Evolutionary conservation across 208 protist genomes (phyloP), one percentile per base, ranked within the genome.

Genomic region (Leishmania mexicana): DNA sequence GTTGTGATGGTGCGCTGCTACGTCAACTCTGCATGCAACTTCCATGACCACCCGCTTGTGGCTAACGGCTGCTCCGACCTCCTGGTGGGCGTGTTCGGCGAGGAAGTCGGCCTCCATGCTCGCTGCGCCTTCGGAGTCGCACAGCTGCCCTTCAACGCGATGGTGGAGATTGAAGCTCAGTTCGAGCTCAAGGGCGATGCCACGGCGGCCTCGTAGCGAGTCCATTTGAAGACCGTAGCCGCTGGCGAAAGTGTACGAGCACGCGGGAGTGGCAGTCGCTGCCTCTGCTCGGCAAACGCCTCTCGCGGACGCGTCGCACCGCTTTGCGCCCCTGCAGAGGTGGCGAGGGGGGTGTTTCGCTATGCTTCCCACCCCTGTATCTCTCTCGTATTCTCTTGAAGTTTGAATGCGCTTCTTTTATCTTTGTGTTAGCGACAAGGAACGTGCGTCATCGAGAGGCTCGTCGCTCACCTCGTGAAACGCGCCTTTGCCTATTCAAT

Each of bases 11-110:
- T 97, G 58, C 90, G 75, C 67, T 92, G 89, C 77, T 97, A 92
- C 85, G 92, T 97, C 13, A 94, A 91, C 83, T 94, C 93, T 7
- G 75, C 85, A 5, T 81, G 82, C 62, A 80, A 70, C 62, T 95
- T 95, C 80, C 88, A 89, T 51, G 80, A 92, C 21, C 92, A 96
- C 75, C 90, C 82, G 51, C 62, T 87, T 11, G 93, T 97, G 24
- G 92, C 92, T 38, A 94, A 97, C 86, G 93, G 93, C 75, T 91
- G 84, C 81, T 97, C 93, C 8, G 92, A 97, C 73, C 62, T 96
- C 58, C 87, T 97, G 35, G 85, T 92, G 7, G 79, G 83, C 51
- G 91, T 95, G 1, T 94, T 97, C 78, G 93, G 93, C 35, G 81
- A 83, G 58, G 86, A 90, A 53, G 86, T 94, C 64, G 93, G 93